Percentiles rank a stretch among this genome's conserved stretches.
These are phyloP conservation scores for Penicillium flavigenum DNA, from an alignment of 495 filamentous ascomycete genomes.

Conservation along the genomic window DNA sequence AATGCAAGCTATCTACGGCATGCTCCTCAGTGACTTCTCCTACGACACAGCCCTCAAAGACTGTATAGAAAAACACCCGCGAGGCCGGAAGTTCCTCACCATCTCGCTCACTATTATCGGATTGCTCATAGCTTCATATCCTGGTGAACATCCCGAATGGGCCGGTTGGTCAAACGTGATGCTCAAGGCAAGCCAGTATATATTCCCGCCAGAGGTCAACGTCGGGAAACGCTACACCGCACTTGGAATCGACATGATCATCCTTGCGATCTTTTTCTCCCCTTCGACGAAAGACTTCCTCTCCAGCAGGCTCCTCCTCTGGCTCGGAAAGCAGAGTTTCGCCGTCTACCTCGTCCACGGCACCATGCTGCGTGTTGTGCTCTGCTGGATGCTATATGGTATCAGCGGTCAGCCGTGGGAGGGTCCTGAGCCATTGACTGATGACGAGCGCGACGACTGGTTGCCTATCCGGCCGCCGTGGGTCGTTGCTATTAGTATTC, in stretches of 20 bases:
- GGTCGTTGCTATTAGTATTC: conserved; percentile 51
- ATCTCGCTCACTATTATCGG: conserved; percentile 60
- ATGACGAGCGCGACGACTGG: conserved; percentile 40
- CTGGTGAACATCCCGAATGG: conserved; percentile 59
- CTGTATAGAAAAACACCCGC: conserved; percentile 44
- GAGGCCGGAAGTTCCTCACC: conserved; percentile 57
- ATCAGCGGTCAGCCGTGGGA: conserved; percentile 51
- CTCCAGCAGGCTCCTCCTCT: conserved; percentile 58
- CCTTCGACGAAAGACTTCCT: conserved; percentile 57
- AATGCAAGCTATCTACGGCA: conserved; percentile 64
- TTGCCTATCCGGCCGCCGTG: conserved; percentile 38
- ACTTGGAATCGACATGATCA: conserved; percentile 57
- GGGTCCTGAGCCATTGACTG: conserved; percentile 46
- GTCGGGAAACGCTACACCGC: conserved; percentile 55
- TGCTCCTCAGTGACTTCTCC: conserved; percentile 59
- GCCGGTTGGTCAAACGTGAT: conserved; percentile 58
- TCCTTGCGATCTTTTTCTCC: conserved; percentile 59
- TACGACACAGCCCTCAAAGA: conserved; percentile 20
- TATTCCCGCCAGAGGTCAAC: conserved; percentile 57
- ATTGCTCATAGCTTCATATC: conserved; percentile 60
- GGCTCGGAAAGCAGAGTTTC: conserved; percentile 68
- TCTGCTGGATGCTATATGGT: conserved; percentile 64
- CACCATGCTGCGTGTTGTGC: conserved; percentile 60
- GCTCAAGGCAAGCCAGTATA: conserved; percentile 43
- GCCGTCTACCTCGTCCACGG: conserved; percentile 72